These are phyloP conservation scores for Karstenula rhodostoma DNA, from an alignment of 2,329 filamentous ascomycete species.

Conservation along the genomic window DNA sequence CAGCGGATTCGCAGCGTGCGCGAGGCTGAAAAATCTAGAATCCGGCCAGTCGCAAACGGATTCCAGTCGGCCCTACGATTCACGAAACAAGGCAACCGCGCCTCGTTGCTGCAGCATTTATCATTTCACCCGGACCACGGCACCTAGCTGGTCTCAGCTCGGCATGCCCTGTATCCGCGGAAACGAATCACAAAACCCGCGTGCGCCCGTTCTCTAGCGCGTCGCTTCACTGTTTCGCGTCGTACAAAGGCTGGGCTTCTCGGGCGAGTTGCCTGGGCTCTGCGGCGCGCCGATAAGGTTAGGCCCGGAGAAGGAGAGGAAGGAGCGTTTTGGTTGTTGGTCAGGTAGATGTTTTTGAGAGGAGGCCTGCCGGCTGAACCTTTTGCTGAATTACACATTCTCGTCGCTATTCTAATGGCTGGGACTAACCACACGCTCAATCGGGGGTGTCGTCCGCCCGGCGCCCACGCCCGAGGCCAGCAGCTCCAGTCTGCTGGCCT, in stretches of 20 bases:
- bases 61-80: too few relatives aligned
- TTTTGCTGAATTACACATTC: too few relatives aligned
- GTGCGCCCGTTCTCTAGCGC: background rate
- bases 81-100: background rate
- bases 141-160: background rate
- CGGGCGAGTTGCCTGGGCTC: too few relatives aligned
- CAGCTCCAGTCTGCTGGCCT: slow-evolving; percentile 79
- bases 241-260: background rate
- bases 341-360: too few relatives aligned
- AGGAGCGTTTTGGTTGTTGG: too few relatives aligned
- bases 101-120: background rate
- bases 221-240: background rate
- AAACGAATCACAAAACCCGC: background rate
- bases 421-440: slow-evolving; percentile 24
- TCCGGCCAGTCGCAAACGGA: too few relatives aligned
- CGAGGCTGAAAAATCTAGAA: background rate
- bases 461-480: slow-evolving; percentile 54
- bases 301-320: too few relatives aligned
- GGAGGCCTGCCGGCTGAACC: too few relatives aligned
- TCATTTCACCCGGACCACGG: background rate
- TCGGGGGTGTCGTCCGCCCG: slow-evolving; percentile 32
- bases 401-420: slow-evolving; percentile 12
- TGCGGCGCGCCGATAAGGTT: too few relatives aligned
- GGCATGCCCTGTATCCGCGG: background rate
- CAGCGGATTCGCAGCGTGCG: background rate